Conservation (phyloP, 208 protist species). For the Trypanosomatidae sp. region DNA sequence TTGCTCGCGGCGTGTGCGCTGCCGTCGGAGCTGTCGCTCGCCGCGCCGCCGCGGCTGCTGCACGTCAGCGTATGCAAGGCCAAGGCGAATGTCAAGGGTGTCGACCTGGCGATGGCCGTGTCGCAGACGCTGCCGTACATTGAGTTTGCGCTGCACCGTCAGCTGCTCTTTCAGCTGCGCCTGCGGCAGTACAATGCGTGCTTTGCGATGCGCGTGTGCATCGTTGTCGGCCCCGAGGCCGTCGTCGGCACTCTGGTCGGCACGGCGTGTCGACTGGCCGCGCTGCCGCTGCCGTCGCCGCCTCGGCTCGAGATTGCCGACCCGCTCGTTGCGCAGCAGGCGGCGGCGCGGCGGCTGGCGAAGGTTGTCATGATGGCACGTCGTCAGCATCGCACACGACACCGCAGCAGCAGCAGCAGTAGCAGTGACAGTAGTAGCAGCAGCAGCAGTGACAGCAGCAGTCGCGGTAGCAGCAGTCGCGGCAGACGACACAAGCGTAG, state of each 20-base stretch:
- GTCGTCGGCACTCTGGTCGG: conserved; percentile 73
- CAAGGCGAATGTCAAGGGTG: conserved; percentile 55
- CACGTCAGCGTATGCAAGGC: conserved; percentile 52
- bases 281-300: conserved; percentile 42
- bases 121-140: conserved; percentile 83
- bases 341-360: conserved; percentile 50
- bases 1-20: conserved; percentile 67
- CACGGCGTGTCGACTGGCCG: conserved; percentile 60
- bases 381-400: too few relatives aligned
- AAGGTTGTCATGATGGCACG: too few relatives aligned
- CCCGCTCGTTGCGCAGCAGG: conserved; percentile 26
- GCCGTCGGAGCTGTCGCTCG: conserved; percentile 47
- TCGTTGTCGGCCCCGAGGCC: conserved; percentile 46
- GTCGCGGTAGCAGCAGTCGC: conserved; percentile 1
- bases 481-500: too few relatives aligned
- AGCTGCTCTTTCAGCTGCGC: conserved; percentile 80
- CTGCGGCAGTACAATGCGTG: conserved; percentile 74
- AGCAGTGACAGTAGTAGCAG: not conserved
- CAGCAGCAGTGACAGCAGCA: too few relatives aligned
- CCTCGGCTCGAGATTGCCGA: conserved; percentile 60
- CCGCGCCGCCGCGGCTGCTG: conserved; percentile 50
- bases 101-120: conserved; percentile 61
- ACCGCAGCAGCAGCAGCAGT: too few relatives aligned
- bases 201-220: conserved; percentile 65
- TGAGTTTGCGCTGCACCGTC: conserved; percentile 83